Evolutionary conservation across 768 basidiomycete genomes (phyloP).

Genomic region (Tylopilus subfusipes): DNA sequence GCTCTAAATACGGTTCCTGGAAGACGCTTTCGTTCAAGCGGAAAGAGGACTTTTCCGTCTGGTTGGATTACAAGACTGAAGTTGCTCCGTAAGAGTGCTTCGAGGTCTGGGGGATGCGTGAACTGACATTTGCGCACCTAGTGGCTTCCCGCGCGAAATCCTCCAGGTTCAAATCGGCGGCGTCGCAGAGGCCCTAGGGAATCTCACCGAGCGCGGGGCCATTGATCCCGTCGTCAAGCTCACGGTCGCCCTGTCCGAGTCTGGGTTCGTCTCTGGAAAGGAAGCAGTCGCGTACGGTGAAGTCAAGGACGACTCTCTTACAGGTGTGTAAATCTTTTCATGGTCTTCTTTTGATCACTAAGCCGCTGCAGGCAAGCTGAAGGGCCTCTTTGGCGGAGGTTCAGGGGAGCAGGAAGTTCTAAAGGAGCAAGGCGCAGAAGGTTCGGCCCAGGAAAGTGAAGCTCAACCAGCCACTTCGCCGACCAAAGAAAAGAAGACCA

Average conservation of each 20-base stretch:
- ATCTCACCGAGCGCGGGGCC: conserved; percentile 80
- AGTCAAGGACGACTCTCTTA: conserved; percentile 74
- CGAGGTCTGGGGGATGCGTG: background rate
- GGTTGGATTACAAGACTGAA: conserved; percentile 69
- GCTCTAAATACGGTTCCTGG: conserved; percentile 73
- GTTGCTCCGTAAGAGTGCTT: conserved; percentile 52
- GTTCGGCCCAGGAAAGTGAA: conserved; percentile 28
- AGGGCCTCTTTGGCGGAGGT: conserved; percentile 77
- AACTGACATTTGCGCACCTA: conserved; percentile 24
- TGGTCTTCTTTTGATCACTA: conserved; percentile 8
- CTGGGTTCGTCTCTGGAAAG: conserved; percentile 77
- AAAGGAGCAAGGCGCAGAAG: conserved; percentile 27
- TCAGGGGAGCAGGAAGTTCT: conserved; percentile 33
- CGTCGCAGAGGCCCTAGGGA: conserved; percentile 71
- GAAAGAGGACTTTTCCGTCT: conserved; percentile 76
- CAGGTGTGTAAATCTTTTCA: conserved; percentile 44
- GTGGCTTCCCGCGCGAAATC: conserved; percentile 71
- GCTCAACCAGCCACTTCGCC: conserved; percentile 27
- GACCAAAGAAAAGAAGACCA: conserved; percentile 36
- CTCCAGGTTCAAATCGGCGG: conserved; percentile 70
- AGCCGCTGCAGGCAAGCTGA: conserved; percentile 64
- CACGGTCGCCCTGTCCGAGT: conserved; percentile 77
- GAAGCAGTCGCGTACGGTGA: conserved; percentile 80
- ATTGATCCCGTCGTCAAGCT: conserved; percentile 84
- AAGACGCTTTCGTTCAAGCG: conserved; percentile 87